Evolutionary conservation across 148 eudicot genomes (phyloP).

Genomic region (Nepenthes mirabilis): DNA sequence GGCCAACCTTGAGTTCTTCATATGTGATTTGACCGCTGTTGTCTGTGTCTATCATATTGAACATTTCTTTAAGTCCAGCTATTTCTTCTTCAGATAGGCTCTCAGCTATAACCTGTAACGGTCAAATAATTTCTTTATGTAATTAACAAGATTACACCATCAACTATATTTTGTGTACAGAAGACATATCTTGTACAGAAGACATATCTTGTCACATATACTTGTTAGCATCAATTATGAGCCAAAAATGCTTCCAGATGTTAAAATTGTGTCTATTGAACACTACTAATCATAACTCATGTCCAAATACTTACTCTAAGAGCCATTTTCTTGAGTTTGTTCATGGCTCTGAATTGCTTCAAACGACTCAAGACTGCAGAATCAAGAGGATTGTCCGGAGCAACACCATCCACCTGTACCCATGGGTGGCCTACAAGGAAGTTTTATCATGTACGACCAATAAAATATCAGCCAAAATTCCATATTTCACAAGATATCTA

Average conservation of each 20-base stretch:
- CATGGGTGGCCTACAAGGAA: constrained; percentile 69
- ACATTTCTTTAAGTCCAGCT: constrained; percentile 88
- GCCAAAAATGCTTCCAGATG: background rate
- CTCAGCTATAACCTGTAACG: constrained; percentile 67
- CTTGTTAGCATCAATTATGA: too few species aligned
- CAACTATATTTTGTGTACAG: background rate
- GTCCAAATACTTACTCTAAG: constrained; percentile 45
- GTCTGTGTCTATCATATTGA: constrained; percentile 81
- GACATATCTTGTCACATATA: background rate
- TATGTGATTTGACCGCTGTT: constrained; percentile 81
- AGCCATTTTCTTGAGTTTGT: constrained; percentile 82
- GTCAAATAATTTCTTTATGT: background rate
- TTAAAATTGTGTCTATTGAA: background rate
- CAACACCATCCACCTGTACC: constrained; percentile 78
- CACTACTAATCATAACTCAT: background rate
- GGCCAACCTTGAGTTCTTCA: constrained; percentile 75
- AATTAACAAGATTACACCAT: background rate
- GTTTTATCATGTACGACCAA: constrained; percentile 1
- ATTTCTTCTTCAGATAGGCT: constrained; percentile 90
- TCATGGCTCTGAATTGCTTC: constrained; percentile 83
- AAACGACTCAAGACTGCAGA: constrained; percentile 80
- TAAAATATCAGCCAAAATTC: background rate
- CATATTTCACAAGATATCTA: background rate
- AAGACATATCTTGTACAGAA: background rate
- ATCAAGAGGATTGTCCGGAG: constrained; percentile 91